Base-by-base conservation (phyloP, 1,284 basidiomycete genomes). In the Leucoagaricus sp. region DNA sequence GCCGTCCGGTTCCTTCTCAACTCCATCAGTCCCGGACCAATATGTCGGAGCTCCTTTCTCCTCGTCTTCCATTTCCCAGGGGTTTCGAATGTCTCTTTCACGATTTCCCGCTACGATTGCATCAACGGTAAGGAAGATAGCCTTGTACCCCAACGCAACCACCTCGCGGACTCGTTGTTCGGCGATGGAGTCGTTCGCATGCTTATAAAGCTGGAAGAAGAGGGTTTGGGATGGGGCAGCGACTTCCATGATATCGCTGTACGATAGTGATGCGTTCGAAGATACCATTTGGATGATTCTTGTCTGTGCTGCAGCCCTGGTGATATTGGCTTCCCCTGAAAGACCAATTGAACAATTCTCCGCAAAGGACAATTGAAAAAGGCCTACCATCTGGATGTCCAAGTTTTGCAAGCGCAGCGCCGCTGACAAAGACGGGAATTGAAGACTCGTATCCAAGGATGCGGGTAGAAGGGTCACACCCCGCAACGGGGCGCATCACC, bases 51-150 rank as follows among this genome's bases (percentile, higher is more conserved):
- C 58, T 5, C 75, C 78, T 29, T 70, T 72, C 63, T 88, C 86
- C 53, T 82, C 73, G 34, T 85, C 85, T 57, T 88, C 85, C 13
- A 84, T 63, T 53, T 79, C 75, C 77, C 85, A 87, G 6, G 84
- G 81, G 57, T 80, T 82, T 55, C 81, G 77, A 41, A 85, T 82
- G 64, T 97, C 94, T 45, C 84, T 73, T 72, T 97, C 95, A 38
- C 94, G 81, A 67, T 95, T 94, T 12, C 94, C 91, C 6, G 91
- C 82, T 7, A 93, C 85, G 4, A 93, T 80, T 6, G 94, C 93
- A 73, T 97, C 95, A 2, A 96, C 94, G 0, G 95, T 97, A 44
- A 97, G 74, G 71, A 94, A 93, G 53, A 98, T 91, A 1, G 93
- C 94, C 53, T 87, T 91, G 71, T 89, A 93, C 0, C 91, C 91